Base-by-base conservation (phyloP, 345 rosid genomes). In the Populus euphratica region DNA sequence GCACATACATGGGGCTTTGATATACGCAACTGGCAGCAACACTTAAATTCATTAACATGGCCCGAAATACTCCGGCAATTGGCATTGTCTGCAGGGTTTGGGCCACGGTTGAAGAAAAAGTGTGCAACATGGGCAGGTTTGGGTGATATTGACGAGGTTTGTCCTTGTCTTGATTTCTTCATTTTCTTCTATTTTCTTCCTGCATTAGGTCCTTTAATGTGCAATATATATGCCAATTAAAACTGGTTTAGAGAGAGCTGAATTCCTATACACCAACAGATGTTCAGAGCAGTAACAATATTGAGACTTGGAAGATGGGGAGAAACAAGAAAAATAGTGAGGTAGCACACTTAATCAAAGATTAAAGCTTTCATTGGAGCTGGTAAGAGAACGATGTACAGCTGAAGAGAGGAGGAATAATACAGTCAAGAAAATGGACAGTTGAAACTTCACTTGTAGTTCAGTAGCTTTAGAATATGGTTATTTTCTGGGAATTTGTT, bases 1-100 rank as follows among this genome's bases (percentile, higher is more conserved):
- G 98, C 99, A 33, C 94, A 94, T 90, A 82, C 88, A 27, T 96
- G 99, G 99, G 99, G 99, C 72, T 96, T 96, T 80, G 97, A 96
- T 85, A 90, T 96, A 68, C 90, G 88, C 78, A 90, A 91, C 84
- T 96, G 99, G 99, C 97, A 94, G 86, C 88, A 75, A 77, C 93
- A 90, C 88, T 87, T 96, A 81, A 90, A 87, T 80, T 89, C 94
- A 79, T 38, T 94, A 75, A 94, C 99, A 31, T 96, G 99, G 99
- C 98, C 97, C 49, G 99, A 96, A 82, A 85, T 96, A 81, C 86
- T 94, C 68, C 90, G 99, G 70, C 97, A 96, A 73, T 80, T 96
- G 86, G 97, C 97, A 72, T 83, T 96, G 52, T 88, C 97, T 79
- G 86, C 94, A 69, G 99, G 98, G 68, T 90, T 88, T 83, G 99